Conservation (phyloP, 352 stramenopile species). For the Phytophthora cajani region DNA sequence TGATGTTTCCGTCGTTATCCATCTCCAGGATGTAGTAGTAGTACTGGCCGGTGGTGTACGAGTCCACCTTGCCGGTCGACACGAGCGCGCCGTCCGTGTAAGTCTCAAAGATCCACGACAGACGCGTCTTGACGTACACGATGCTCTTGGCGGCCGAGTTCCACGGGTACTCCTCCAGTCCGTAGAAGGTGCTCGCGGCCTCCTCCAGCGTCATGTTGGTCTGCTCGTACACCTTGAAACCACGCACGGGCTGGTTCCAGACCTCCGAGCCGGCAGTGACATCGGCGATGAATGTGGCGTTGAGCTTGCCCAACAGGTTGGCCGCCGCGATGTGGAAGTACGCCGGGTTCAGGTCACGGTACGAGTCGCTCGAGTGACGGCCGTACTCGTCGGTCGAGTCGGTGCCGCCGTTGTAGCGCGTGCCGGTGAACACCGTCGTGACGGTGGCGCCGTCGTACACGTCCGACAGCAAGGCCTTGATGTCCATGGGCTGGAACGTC, state of each 20-base stretch:
- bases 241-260: slow-evolving; percentile 57
- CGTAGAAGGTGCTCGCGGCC: slow-evolving; percentile 35
- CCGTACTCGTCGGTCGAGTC: slow-evolving; percentile 46
- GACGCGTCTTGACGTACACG: slow-evolving; percentile 37
- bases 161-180: slow-evolving; percentile 42
- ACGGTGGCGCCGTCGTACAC: slow-evolving; percentile 46
- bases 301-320: slow-evolving; percentile 44
- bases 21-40: slow-evolving; percentile 49
- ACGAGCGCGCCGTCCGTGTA: slow-evolving; percentile 33
- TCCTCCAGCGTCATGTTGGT: slow-evolving; percentile 28
- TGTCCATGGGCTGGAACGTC: slow-evolving; percentile 46
- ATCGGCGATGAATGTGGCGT: slow-evolving; percentile 47
- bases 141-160: slow-evolving; percentile 38
- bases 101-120: slow-evolving; percentile 46
- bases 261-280: slow-evolving; percentile 33
- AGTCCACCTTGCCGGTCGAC: slow-evolving; percentile 14
- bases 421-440: slow-evolving; percentile 45
- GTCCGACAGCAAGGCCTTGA: slow-evolving; percentile 50
- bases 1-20: slow-evolving; percentile 30
- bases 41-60: slow-evolving; percentile 25
- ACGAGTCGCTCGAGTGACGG: slow-evolving; percentile 40
- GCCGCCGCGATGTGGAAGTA: slow-evolving; percentile 45
- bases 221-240: slow-evolving; percentile 42
- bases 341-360: slow-evolving; percentile 45
- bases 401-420: slow-evolving; percentile 41